phyloP scores from a whole-genome alignment of 345 rosid genomes.

The Arabidopsis suecica region DNA sequence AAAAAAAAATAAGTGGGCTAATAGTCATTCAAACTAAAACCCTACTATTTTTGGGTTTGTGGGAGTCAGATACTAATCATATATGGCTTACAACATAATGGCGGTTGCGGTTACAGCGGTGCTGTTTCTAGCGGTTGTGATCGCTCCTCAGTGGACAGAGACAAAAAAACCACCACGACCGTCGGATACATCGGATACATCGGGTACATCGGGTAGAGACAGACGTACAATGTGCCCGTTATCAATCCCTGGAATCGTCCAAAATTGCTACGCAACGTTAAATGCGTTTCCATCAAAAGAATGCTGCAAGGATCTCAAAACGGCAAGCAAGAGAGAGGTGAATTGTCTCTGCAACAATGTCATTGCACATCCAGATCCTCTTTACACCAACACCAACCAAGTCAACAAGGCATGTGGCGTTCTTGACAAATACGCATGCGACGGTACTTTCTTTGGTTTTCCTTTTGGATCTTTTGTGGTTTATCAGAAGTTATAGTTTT shows the following conservation, averaged over 20 bases:
- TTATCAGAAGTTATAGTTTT: neutral
- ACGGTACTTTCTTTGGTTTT: neutral
- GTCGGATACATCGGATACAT: neutral
- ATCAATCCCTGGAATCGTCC: neutral
- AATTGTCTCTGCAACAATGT: slow-evolving; percentile 31
- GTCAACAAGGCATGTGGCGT: slow-evolving; percentile 22
- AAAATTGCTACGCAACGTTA: slow-evolving; percentile 6
- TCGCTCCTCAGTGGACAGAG: neutral
- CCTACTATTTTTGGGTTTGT: too few relatives aligned
- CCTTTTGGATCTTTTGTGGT: too few relatives aligned
- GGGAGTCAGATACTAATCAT: too few relatives aligned
- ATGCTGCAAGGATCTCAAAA: slow-evolving; percentile 32
- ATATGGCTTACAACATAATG: slow-evolving; percentile 18
- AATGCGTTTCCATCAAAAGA: slow-evolving; percentile 21
- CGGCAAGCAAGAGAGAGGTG: neutral
- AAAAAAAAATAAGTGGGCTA: neutral
- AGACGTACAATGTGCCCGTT: slow-evolving; percentile 1
- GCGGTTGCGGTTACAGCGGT: slow-evolving; percentile 13
- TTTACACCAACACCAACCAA: neutral
- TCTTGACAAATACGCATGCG: slow-evolving; percentile 11
- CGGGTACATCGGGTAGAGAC: too few relatives aligned
- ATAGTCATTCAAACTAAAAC: neutral
- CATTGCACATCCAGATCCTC: neutral
- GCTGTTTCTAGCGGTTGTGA: slow-evolving; percentile 15
- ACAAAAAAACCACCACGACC: neutral